Conservation (phyloP, 148 eudicot genomes). For the Polygonum aviculare region DNA sequence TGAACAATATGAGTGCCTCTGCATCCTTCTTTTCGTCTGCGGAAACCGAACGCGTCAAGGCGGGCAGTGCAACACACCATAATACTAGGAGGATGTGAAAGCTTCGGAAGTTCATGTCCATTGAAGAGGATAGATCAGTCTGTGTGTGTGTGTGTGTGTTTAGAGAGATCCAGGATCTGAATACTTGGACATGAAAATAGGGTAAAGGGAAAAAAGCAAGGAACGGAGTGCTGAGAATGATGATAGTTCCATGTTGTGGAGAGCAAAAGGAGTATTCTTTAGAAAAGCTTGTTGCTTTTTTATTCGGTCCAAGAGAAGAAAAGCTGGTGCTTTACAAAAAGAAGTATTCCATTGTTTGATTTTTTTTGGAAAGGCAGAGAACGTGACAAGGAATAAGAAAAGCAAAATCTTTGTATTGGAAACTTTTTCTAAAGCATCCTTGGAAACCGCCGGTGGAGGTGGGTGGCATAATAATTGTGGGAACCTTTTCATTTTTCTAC, state of each 20-base stretch:
- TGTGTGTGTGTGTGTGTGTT: neutral
- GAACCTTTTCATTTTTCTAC: too few relatives aligned
- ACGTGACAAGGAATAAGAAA: slow-evolving; percentile 29
- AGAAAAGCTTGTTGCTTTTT: slow-evolving; percentile 9
- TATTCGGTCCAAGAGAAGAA: too few relatives aligned
- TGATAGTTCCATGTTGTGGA: slow-evolving; percentile 32
- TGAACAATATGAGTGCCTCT: slow-evolving; percentile 50
- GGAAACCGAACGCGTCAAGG: slow-evolving; percentile 11
- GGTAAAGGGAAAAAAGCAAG: slow-evolving; percentile 8
- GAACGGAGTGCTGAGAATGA: slow-evolving; percentile 33
- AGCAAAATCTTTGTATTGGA: slow-evolving; percentile 8
- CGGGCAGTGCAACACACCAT: slow-evolving; percentile 15
- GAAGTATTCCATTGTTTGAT: slow-evolving; percentile 16
- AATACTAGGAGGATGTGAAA: slow-evolving; percentile 14
- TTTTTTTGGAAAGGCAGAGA: slow-evolving; percentile 11
- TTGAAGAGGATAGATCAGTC: neutral
- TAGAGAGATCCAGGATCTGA: neutral
- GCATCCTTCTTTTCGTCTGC: slow-evolving; percentile 41
- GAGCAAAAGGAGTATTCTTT: slow-evolving; percentile 31
- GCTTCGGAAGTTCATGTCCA: slow-evolving; percentile 11
- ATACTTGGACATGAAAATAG: slow-evolving; percentile 12
- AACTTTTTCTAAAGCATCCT: neutral
- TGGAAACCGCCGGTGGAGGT: neutral
- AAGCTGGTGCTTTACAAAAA: slow-evolving; percentile 1
- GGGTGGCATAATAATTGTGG: neutral